These are phyloP conservation scores for Cenchrus fungigraminus DNA, from an alignment of 176 grass and related monocot species.

Conservation along the genomic window DNA sequence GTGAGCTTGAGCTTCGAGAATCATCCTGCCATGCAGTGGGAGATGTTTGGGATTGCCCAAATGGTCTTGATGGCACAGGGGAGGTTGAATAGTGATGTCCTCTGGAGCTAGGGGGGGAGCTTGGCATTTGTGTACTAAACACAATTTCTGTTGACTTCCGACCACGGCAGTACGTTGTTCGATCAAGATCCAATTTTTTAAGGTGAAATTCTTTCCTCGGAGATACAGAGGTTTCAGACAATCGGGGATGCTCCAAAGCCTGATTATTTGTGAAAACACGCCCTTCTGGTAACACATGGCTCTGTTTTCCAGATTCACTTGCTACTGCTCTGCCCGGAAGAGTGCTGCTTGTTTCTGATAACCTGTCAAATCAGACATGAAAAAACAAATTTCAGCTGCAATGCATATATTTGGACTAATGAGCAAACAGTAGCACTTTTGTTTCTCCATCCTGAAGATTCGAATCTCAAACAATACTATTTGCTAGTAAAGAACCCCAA, in stretches of 20 bases:
- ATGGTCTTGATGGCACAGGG: constrained; percentile 48
- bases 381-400: constrained; percentile 20
- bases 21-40: constrained; percentile 64
- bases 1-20: constrained; percentile 51
- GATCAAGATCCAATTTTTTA: constrained; percentile 47
- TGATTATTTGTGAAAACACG: constrained; percentile 44
- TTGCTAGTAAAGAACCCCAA: neutral
- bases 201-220: constrained; percentile 53
- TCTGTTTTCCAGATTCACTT: constrained; percentile 47
- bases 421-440: constrained; percentile 17
- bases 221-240: constrained; percentile 47
- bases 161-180: constrained; percentile 34
- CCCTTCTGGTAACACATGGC: constrained; percentile 32
- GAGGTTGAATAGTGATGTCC: constrained; percentile 44
- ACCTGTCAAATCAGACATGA: constrained; percentile 37
- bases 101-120: constrained; percentile 52
- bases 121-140: constrained; percentile 42
- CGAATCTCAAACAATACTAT: constrained; percentile 22
- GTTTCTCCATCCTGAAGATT: constrained; percentile 19
- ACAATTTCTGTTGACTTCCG: constrained; percentile 61
- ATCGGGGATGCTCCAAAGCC: constrained; percentile 46
- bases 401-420: constrained; percentile 3
- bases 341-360: constrained; percentile 36
- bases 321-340: constrained; percentile 34
- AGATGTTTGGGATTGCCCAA: constrained; percentile 59